These are phyloP conservation scores for Fusarium marasasianum DNA, from an alignment of 2,329 filamentous ascomycete species.

Conservation along the genomic window DNA sequence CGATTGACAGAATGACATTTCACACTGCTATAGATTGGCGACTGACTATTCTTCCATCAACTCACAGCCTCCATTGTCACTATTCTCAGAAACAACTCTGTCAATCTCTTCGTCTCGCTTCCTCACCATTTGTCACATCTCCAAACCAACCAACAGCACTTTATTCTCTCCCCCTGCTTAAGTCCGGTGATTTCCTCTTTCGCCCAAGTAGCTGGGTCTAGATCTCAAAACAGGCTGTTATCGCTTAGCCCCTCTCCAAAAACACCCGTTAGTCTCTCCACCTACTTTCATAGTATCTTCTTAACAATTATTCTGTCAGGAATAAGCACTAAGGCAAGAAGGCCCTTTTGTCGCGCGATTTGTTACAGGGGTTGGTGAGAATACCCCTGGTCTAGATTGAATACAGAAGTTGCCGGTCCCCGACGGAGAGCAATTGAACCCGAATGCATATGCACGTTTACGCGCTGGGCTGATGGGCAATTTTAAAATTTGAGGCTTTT, in stretches of 20 bases:
- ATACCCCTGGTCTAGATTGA: conserved; percentile 20
- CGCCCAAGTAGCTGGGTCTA: conserved; percentile 17
- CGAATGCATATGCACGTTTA: background rate
- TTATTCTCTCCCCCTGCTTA: background rate
- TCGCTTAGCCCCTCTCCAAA: background rate
- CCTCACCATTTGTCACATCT: background rate
- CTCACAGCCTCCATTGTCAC: accelerated
- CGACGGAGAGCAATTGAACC: background rate
- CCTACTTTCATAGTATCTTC: accelerated
- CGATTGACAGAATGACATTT: background rate
- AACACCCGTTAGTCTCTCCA: background rate
- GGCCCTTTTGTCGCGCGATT: conserved; percentile 27
- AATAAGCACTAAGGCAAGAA: background rate
- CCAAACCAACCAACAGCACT: background rate
- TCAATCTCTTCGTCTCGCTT: background rate
- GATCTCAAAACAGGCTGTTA: conserved; percentile 11
- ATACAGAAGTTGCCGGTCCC: conserved; percentile 17
- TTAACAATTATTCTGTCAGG: conserved; percentile 1
- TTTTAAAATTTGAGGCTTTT: conserved; percentile 4
- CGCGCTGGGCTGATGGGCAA: background rate
- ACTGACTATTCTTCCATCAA: too few relatives aligned
- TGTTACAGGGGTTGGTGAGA: background rate
- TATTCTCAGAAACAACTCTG: background rate
- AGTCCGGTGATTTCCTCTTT: conserved; percentile 33
- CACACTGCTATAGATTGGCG: background rate